Conservation (phyloP, 2,329 filamentous ascomycete genomes). For the Penicillium vulpinum region DNA sequence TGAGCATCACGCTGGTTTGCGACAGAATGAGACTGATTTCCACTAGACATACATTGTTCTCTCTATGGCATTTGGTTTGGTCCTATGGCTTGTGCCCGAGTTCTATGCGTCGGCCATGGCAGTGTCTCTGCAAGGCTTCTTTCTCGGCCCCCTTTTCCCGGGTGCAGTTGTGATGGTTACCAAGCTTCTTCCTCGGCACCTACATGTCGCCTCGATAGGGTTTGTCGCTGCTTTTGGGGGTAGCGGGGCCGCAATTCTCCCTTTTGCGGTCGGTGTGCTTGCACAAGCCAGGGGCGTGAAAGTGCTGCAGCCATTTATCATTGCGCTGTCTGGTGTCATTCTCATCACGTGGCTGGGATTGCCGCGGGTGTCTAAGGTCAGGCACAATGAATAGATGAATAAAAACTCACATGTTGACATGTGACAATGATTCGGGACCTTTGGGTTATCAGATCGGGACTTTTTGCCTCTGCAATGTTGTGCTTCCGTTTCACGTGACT, state of each 20-base stretch:
- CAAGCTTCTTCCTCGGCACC: slow-evolving; percentile 68
- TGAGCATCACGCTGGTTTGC: slow-evolving; percentile 12
- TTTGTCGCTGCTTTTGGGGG: slow-evolving; percentile 78
- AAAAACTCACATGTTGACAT: slow-evolving; percentile 15
- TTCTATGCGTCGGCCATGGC: slow-evolving; percentile 73
- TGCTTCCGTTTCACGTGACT: not conserved
- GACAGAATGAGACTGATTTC: not conserved
- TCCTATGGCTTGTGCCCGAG: slow-evolving; percentile 79
- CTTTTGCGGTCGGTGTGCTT: slow-evolving; percentile 49
- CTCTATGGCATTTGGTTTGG: slow-evolving; percentile 64
- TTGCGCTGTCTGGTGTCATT: slow-evolving; percentile 55
- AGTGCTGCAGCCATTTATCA: slow-evolving; percentile 61
- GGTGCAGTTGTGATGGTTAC: slow-evolving; percentile 71
- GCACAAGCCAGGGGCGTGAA: slow-evolving; percentile 58
- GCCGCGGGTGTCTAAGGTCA: slow-evolving; percentile 26
- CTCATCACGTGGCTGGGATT: slow-evolving; percentile 51
- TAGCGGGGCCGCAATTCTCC: slow-evolving; percentile 58
- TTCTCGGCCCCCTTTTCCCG: slow-evolving; percentile 76
- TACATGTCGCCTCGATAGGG: slow-evolving; percentile 78
- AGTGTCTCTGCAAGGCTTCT: slow-evolving; percentile 72
- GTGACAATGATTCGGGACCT: slow-evolving; percentile 16
- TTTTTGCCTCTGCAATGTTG: not conserved
- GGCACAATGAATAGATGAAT: slow-evolving; percentile 12
- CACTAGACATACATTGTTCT: slow-evolving; percentile 60
- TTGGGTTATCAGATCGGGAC: slow-evolving; percentile 25